These are phyloP conservation scores for Sindora glabra DNA, from an alignment of 306 rosid species.

Conservation along the genomic window DNA sequence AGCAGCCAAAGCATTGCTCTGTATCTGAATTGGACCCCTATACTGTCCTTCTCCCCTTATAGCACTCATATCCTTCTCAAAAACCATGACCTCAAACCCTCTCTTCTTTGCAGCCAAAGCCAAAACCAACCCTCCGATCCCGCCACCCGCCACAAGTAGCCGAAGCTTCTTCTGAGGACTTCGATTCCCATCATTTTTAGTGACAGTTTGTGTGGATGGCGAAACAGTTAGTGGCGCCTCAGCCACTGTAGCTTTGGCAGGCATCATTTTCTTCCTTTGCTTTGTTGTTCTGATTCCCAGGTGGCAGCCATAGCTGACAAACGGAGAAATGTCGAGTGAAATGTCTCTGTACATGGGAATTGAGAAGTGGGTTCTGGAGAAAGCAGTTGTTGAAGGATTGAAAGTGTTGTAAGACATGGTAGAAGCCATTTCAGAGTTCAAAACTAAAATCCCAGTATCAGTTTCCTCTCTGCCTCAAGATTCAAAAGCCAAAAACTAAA, in stretches of 20 bases:
- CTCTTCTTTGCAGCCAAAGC: constrained; percentile 90
- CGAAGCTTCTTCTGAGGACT: constrained; percentile 38
- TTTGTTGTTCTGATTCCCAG: constrained; percentile 24
- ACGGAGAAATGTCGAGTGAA: constrained; percentile 32
- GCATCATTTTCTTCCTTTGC: constrained; percentile 24
- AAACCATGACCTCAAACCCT: constrained; percentile 93
- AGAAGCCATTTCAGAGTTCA: constrained; percentile 39
- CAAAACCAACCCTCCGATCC: constrained; percentile 89
- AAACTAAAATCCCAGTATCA: background rate
- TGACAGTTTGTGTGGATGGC: constrained; percentile 10
- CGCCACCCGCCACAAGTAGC: constrained; percentile 88
- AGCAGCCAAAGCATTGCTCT: constrained; percentile 97
- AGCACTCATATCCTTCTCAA: constrained; percentile 94
- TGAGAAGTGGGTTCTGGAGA: constrained; percentile 39
- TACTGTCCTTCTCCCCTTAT: constrained; percentile 93
- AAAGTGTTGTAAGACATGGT: constrained; percentile 38
- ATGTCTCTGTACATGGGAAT: constrained; percentile 29
- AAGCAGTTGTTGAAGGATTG: constrained; percentile 37
- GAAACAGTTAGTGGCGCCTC: constrained; percentile 22
- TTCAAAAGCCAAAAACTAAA: background rate
- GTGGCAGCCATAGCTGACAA: background rate
- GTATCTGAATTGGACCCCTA: constrained; percentile 97
- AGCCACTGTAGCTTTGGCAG: constrained; percentile 34
- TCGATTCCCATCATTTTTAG: constrained; percentile 9
- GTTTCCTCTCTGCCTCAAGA: background rate